A percentile compares a stretch with the other conserved stretches of the same genome.
Conservation (phyloP, 1,139 yeast species). For the Suhomyces bokatorum region DNA sequence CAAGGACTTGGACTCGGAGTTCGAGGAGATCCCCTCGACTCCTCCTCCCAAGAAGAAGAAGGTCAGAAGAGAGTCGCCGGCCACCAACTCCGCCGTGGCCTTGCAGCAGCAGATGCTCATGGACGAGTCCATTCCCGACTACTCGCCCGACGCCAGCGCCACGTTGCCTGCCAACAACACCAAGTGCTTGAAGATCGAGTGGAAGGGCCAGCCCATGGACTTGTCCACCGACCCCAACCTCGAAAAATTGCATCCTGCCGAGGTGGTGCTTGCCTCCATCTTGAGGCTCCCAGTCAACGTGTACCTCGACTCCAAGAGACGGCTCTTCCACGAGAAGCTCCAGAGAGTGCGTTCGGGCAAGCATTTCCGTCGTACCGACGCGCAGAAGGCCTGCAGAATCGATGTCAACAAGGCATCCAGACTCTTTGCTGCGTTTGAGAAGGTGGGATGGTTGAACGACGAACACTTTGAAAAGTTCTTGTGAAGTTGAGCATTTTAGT, state of each 20-base stretch:
- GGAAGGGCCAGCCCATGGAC: slow-evolving; percentile 99
- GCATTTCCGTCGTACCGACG: slow-evolving; percentile 95
- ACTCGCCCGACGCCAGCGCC: slow-evolving; percentile 61
- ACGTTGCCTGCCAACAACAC: slow-evolving; percentile 65
- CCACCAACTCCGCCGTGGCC: slow-evolving; percentile 33
- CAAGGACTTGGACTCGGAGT: slow-evolving; percentile 14
- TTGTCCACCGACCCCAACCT: slow-evolving; percentile 73
- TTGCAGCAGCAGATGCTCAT: slow-evolving; percentile 48
- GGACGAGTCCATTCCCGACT: slow-evolving; percentile 69
- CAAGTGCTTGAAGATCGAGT: slow-evolving; percentile 81
- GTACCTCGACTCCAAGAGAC: slow-evolving; percentile 87
- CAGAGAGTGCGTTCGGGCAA: slow-evolving; percentile 69
- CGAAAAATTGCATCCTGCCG: slow-evolving; percentile 83
- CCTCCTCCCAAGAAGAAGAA: slow-evolving; percentile 39
- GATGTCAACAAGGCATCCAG: slow-evolving; percentile 97
- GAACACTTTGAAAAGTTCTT: slow-evolving; percentile 59
- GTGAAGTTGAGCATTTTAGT: slow-evolving; percentile 13
- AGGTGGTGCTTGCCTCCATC: slow-evolving; percentile 82
- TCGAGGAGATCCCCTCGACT: slow-evolving; percentile 17
- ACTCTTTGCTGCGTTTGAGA: slow-evolving; percentile 88
- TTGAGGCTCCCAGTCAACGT: slow-evolving; percentile 84
- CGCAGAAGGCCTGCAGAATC: slow-evolving; percentile 95
- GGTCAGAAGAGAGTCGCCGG: slow-evolving; percentile 26
- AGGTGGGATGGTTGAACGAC: slow-evolving; percentile 93
- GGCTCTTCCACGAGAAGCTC: slow-evolving; percentile 87